These are phyloP conservation scores for Neotropicomus parvogracilis DNA, from an alignment of 1,284 basidiomycete genomes.

Conservation along the genomic window DNA sequence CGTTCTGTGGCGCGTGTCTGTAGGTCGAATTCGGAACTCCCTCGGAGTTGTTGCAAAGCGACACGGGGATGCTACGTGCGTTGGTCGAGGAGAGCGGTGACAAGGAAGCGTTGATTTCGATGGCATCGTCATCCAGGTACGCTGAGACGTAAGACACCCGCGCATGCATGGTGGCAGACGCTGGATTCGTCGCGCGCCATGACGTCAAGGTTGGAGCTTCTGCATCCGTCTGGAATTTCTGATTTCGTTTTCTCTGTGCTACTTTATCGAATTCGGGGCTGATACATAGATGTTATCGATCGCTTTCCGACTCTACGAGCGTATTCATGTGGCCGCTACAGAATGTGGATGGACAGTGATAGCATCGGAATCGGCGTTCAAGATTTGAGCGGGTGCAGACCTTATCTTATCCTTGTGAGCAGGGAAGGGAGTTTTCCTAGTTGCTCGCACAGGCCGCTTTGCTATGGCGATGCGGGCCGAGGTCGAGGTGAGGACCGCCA, in stretches of 20 bases:
- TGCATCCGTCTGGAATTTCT: background rate
- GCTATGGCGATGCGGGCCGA: too few species aligned
- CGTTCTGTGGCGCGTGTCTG: background rate
- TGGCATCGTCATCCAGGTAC: background rate
- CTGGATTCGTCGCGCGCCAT: background rate
- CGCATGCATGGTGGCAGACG: background rate
- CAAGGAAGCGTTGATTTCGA: slow-evolving; percentile 32
- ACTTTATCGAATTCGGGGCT: background rate
- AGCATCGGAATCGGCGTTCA: too few species aligned
- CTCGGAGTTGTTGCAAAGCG: slow-evolving; percentile 43
- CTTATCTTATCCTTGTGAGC: too few species aligned
- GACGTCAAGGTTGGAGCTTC: too few species aligned
- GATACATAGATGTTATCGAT: background rate
- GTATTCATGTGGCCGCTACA: background rate
- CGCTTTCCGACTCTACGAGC: background rate
- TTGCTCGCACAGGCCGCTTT: too few species aligned
- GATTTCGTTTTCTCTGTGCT: background rate
- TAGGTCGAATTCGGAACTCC: slow-evolving; percentile 46
- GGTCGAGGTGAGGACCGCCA: too few species aligned
- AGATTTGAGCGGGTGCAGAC: too few species aligned
- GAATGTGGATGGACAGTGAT: too few species aligned
- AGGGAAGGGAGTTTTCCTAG: too few species aligned
- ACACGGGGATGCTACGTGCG: slow-evolving; percentile 43
- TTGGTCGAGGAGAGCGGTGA: slow-evolving; percentile 46
- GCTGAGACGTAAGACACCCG: background rate